Percentiles rank a stretch among this genome's conserved stretches.
phyloP scores from a whole-genome alignment of 192 early-diverging fungal species.

The Coemansia reversa region DNA sequence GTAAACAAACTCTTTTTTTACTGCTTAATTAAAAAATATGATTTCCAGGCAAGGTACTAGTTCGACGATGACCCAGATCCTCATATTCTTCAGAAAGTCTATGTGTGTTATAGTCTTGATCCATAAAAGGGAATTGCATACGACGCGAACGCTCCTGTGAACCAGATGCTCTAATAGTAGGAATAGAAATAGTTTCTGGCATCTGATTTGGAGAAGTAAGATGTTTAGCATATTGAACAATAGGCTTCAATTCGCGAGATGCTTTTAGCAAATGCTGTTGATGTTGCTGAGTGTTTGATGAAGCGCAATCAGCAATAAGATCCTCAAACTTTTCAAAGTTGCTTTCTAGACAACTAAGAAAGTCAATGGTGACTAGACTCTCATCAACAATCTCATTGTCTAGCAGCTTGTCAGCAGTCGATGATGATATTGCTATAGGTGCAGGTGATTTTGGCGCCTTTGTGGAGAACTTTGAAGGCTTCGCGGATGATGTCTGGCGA shows the following conservation, averaged over 20 bases:
- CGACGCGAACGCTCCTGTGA: not conserved
- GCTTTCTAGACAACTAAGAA: constrained; percentile 43
- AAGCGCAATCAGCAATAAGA: constrained; percentile 4
- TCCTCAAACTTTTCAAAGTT: constrained; percentile 41
- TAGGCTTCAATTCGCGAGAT: constrained; percentile 50
- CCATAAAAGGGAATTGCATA: not conserved
- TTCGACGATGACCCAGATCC: constrained; percentile 39
- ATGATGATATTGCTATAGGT: constrained; percentile 29
- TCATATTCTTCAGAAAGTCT: constrained; percentile 34
- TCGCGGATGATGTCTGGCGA: not conserved
- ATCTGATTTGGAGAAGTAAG: constrained; percentile 23
- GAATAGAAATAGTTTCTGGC: constrained; percentile 22
- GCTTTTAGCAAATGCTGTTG: constrained; percentile 19
- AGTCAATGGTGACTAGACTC: constrained; percentile 49
- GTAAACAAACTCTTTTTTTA: not conserved
- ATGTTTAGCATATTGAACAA: constrained; percentile 49
- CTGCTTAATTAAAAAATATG: constrained; percentile 14
- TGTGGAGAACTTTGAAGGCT: not conserved
- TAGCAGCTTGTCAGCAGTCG: constrained; percentile 31
- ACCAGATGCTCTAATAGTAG: not conserved
- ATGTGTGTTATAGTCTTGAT: constrained; percentile 5
- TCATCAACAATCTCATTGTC: constrained; percentile 48
- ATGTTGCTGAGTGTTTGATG: not conserved
- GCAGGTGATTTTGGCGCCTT: constrained; percentile 9
- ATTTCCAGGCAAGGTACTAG: constrained; percentile 33